Base-by-base conservation (phyloP, 139 green algal genomes). In the Microglena sp. region DNA sequence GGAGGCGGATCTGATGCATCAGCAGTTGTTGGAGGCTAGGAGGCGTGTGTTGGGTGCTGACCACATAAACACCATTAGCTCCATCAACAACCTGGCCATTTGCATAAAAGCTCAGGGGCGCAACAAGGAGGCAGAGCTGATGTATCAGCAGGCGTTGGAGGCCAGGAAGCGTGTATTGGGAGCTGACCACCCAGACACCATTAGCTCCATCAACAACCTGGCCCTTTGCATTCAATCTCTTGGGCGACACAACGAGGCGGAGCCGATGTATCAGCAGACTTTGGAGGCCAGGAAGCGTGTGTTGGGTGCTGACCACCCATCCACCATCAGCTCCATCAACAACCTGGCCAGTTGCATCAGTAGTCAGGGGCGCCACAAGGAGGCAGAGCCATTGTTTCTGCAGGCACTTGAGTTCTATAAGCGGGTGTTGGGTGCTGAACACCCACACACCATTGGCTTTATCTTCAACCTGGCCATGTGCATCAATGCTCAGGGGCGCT, bases 1-100 rank as follows among this genome's bases (percentile, higher is more conserved):
- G 11, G 40, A 73, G 45, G 67, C 67, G 6, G 67, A 73, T 44
- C 22, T 24, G 24, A 1, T 73, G 58, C 57, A 67, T 22, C 43
- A 61, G 33, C 30, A 62, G n/a, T 50, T 60, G 35, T 50, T 75
- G 34, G 35, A 66, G 43, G 45, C 54, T 7, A 31, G 68, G 31
- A 43, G 22, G 46, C 21, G 26, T 29, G 22, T 56, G 40, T 55
- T 75, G 29, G 68, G 68, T 32, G 36, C 60, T 4, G 60, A 67
- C 11, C 60, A 67, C 28, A 36, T 40, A 6, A 40, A 67, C 21
- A 67, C 60, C n/a, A 15, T 55, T 24, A 34, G 4, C 36, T 67
- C 60, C n/a, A 4, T 57, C 60, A 67, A 58, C 15, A 58, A 35
- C 35, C 35, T 67, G n/a, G 60, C 40, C 26, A n/a, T 21, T 4